Evolutionary conservation across 2,329 filamentous ascomycete genomes (phyloP).

Genomic region (Neoscytalidium dimidiatum): DNA sequence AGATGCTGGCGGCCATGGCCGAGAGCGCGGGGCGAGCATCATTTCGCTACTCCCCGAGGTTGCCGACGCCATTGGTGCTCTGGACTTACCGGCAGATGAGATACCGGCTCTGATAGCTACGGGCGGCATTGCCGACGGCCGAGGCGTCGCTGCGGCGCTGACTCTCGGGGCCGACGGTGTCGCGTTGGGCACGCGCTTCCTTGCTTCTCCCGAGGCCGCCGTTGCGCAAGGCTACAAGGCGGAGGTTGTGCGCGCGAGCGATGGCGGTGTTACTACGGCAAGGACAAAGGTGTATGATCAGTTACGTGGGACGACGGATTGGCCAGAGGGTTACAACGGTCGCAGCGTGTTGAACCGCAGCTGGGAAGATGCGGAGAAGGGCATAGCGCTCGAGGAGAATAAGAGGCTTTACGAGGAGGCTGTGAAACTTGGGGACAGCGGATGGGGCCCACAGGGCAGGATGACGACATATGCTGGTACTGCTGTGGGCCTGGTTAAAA

Average conservation of each 20-base stretch:
- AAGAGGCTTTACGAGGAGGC: conserved; percentile 51
- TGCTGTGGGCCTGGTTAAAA: conserved; percentile 59
- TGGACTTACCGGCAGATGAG: conserved; percentile 17
- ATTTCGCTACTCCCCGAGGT: conserved; percentile 62
- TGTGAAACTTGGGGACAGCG: conserved; percentile 50
- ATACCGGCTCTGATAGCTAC: conserved; percentile 54
- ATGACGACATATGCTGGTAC: conserved; percentile 65
- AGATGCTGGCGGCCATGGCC: conserved; percentile 67
- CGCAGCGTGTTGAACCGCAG: conserved; percentile 61
- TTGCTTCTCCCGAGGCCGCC: conserved; percentile 53
- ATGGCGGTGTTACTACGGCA: conserved; percentile 55
- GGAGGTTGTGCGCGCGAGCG: conserved; percentile 47
- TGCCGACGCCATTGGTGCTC: conserved; percentile 45
- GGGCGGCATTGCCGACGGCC: conserved; percentile 61
- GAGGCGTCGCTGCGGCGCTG: conserved; percentile 58
- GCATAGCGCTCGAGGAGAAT: conserved; percentile 47
- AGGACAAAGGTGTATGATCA: conserved; percentile 55
- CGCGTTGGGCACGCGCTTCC: conserved; percentile 65
- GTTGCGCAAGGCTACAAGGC: conserved; percentile 50
- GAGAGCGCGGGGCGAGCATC: conserved; percentile 55
- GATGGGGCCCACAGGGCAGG: conserved; percentile 53
- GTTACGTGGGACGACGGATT: conserved; percentile 54
- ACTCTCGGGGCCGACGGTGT: conserved; percentile 55
- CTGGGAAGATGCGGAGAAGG: conserved; percentile 43
- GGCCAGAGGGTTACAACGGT: conserved; percentile 60